Evolutionary conservation across 1,284 basidiomycete species (phyloP), one percentile per base, ranked within the genome.

Genomic region (Ceratobasidium papillatum): DNA sequence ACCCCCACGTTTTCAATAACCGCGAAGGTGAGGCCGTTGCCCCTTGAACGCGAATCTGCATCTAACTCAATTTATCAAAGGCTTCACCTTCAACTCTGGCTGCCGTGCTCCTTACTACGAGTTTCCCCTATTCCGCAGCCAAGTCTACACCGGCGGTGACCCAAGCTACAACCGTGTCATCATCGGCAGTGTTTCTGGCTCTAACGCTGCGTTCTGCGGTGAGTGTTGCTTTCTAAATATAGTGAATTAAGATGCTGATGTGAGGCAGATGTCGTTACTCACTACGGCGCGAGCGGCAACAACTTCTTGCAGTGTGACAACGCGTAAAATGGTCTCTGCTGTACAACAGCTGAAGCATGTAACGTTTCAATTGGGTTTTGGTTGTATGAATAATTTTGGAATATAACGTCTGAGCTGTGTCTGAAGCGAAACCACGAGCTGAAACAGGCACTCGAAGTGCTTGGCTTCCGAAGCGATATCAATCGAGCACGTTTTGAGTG

Each of bases 1-100:
- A 72, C 36, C 69, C 69, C 11, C 69, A 72, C 45, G 69, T 72
- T 14, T 62, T 72, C 32, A 62, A 72, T 34, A 72, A 72, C 58
- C 41, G 58, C 27, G 69, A 72, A 43, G 58, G 68, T 59, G 27
- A 38, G 52, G 30, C 41, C 34, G 14, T 32, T 22, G 30, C 19
- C 19, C 45, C n/a, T n/a, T n/a, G n/a, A 41, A 41, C 38, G 45
- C 8, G 45, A 47, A 17, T 66, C 5, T 19, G 17, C 38, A 25
- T 3, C 19, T 27, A 8, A 49, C 45, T 9, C 45, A 41, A 17
- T 47, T n/a, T 3, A 47, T 47, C 19, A 3, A 25, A 71, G 68
- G 69, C 27, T 72, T 72, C 30, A 72, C 69, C n/a, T 72, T 61
- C 58, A 17, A 61, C 7, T 49, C 43, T 36, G 69, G 69, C 17